Conservation (phyloP, 2,329 filamentous ascomycete species). For the Hypoxylon sp. region DNA sequence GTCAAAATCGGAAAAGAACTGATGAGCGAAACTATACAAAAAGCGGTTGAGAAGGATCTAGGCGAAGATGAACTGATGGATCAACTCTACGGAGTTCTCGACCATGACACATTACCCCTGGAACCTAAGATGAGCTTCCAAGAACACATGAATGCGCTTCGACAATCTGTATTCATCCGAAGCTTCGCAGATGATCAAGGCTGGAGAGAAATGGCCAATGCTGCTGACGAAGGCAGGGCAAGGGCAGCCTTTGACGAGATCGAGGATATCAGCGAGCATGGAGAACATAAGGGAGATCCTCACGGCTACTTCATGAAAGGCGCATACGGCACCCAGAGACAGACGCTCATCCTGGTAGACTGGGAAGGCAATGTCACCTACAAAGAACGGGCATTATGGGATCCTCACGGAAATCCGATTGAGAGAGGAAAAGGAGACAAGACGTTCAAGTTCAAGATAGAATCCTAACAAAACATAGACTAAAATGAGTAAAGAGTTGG, state of each 20-base stretch:
- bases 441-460: constrained; percentile 68
- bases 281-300: constrained; percentile 55
- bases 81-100: constrained; percentile 67
- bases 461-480: constrained; percentile 52
- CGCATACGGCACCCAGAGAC: constrained; percentile 74
- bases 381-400: constrained; percentile 71
- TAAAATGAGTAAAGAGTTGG: constrained; percentile 34
- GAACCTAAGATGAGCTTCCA: constrained; percentile 62
- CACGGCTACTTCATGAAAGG: constrained; percentile 66
- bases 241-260: constrained; percentile 56
- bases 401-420: constrained; percentile 68
- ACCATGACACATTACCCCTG: constrained; percentile 68
- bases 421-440: constrained; percentile 68
- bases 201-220: constrained; percentile 60
- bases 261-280: constrained; percentile 55
- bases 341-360: constrained; percentile 73
- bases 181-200: constrained; percentile 65
- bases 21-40: constrained; percentile 59
- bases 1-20: constrained; percentile 65
- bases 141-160: constrained; percentile 66
- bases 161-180: constrained; percentile 73
- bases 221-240: constrained; percentile 55
- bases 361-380: constrained; percentile 73
- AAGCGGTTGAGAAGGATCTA: constrained; percentile 55
- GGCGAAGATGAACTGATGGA: constrained; percentile 64